Evolutionary conservation across 495 filamentous ascomycete species (phyloP).

Genomic region (Neurospora sp.): DNA sequence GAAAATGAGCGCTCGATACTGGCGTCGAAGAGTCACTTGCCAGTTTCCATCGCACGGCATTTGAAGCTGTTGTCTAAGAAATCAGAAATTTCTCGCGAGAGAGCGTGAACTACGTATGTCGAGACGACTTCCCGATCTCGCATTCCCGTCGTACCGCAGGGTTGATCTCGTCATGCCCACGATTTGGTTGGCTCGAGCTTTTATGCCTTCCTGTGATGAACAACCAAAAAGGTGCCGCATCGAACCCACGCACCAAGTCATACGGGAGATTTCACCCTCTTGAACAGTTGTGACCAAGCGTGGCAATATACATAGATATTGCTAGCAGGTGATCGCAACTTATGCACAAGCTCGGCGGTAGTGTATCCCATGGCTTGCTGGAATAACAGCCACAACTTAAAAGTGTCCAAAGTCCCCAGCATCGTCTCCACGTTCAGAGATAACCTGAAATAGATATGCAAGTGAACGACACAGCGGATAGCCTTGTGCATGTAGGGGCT

Average conservation of each 20-base stretch:
- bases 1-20: neutral
- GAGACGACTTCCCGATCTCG: neutral
- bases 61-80: neutral
- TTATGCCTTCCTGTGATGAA: neutral
- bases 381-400: neutral
- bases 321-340: neutral
- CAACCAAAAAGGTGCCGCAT: neutral
- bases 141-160: neutral
- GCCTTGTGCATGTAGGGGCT: neutral
- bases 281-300: neutral
- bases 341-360: neutral
- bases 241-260: neutral
- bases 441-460: neutral
- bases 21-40: neutral
- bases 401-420: neutral
- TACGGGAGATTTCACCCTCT: neutral
- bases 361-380: neutral
- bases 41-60: conserved; percentile 3
- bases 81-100: conserved; percentile 1
- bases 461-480: neutral
- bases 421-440: neutral
- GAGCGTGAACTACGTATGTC: neutral
- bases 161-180: neutral
- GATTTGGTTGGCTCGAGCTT: neutral
- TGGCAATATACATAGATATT: neutral